Evolutionary conservation across 1,139 yeast species (phyloP), one percentile per base, ranked within the genome.

Genomic region (Hansenula sp.): DNA sequence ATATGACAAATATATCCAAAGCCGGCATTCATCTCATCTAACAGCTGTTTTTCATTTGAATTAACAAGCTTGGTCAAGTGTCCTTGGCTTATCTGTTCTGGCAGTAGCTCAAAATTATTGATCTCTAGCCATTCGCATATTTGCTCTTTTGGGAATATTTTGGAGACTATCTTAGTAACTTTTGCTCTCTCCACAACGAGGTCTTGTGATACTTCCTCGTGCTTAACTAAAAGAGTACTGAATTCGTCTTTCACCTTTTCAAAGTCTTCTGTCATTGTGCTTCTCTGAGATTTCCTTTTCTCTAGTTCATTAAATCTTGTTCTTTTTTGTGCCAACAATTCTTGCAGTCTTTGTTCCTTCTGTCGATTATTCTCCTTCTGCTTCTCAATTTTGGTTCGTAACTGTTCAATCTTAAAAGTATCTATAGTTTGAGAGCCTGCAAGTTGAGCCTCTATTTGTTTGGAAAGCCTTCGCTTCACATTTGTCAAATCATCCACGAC

Each of bases 1-100:
- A 78, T 57, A 32, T 76, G 76, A 9, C 76, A 64, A 1, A 75
- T 62, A 47, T 69, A 68, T 0, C 82, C 81, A 30, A 76, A 60
- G 5, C 77, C 72, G 0, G 81, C 78, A 39, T 74, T 77, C 5
- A 74, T 59, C 39, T 68, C 68, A 15, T 66, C 63, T 8, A 70
- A 54, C 13, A 51, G 49, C 15, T 53, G 46, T 13, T 55, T 48
- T 18, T 58, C 53, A 30, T 48, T 52, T 10, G 61, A 52, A 16
- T 52, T 50, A 6, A 47, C 38, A 2, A 53, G 41, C 16, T 45
- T 47, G 0, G 51, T 53, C 17, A 59, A 36, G 2, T 47, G 38
- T 17, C 42, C 40, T 12, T 53, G 33, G 6, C 50, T 46, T 2
- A 55, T 33, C 7, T 46, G 48, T 6, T 25, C 34, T 2, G 59